A percentile compares a stretch with the other conserved stretches of the same genome.
Conservation (phyloP, 148 eudicot species). For the Oxyria digyna region DNA sequence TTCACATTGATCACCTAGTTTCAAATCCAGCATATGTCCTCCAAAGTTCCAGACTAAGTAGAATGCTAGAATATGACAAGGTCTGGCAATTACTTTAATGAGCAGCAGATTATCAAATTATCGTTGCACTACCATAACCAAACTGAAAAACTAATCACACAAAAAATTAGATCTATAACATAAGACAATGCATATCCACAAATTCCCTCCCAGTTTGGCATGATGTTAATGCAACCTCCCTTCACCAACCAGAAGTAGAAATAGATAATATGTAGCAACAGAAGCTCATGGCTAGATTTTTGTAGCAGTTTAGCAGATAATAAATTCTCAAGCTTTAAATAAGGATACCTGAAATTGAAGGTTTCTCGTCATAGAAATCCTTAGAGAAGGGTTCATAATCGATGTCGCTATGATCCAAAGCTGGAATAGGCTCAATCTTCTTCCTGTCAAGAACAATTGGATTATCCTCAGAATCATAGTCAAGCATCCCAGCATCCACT, state of each 20-base stretch:
- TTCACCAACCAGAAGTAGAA: background rate
- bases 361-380: constrained; percentile 87
- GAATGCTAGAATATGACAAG: background rate
- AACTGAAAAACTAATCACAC: background rate
- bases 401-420: constrained; percentile 65
- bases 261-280: background rate
- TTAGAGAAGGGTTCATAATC: constrained; percentile 77
- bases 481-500: constrained; percentile 82
- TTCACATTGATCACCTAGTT: background rate
- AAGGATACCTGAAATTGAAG: constrained; percentile 67
- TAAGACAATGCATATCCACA: background rate
- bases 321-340: background rate
- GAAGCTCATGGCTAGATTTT: background rate
- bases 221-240: background rate
- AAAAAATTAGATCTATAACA: background rate
- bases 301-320: background rate
- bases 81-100: background rate
- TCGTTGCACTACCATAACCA: background rate
- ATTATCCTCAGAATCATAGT: constrained; percentile 94
- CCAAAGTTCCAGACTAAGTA: background rate
- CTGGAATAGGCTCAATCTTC: constrained; percentile 85
- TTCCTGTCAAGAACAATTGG: constrained; percentile 70
- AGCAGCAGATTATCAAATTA: background rate
- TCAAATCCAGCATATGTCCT: background rate
- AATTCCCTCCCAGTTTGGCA: background rate